These are phyloP conservation scores for Phalaenopsis equestris DNA, from an alignment of 106 monocot species.

Conservation along the genomic window DNA sequence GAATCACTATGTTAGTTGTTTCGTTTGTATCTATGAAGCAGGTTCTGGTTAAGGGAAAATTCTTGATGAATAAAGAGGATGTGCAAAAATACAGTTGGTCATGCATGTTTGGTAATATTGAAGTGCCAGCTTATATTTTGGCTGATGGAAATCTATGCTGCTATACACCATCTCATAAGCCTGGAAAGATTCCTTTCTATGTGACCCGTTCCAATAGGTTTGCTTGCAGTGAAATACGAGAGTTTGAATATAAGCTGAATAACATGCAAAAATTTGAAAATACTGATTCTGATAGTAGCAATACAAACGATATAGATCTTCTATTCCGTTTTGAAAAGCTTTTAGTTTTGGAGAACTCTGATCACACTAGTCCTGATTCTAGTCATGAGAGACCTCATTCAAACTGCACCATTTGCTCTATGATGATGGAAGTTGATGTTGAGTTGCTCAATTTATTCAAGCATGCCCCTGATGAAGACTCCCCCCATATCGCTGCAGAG, in stretches of 20 bases:
- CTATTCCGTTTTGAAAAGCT: slow-evolving; percentile 63
- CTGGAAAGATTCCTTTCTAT: slow-evolving; percentile 83
- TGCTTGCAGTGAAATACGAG: slow-evolving; percentile 88
- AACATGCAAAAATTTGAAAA: slow-evolving; percentile 5
- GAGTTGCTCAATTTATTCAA: slow-evolving; percentile 39
- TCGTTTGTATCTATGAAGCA: neutral
- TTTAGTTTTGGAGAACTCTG: slow-evolving; percentile 28
- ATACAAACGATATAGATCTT: slow-evolving; percentile 33
- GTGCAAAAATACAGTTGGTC: slow-evolving; percentile 65
- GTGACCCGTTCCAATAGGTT: slow-evolving; percentile 80
- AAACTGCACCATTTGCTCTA: slow-evolving; percentile 35
- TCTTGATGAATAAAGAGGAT: slow-evolving; percentile 54
- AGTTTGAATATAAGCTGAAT: slow-evolving; percentile 62
- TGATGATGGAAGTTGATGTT: slow-evolving; percentile 45
- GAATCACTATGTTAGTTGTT: neutral
- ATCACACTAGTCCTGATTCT: neutral
- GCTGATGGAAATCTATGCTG: slow-evolving; percentile 65
- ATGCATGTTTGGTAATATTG: slow-evolving; percentile 97
- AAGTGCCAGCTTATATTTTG: slow-evolving; percentile 79
- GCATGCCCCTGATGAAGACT: slow-evolving; percentile 13
- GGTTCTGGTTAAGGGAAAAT: slow-evolving; percentile 61
- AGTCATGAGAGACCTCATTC: no score
- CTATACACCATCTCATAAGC: slow-evolving; percentile 50
- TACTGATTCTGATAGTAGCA: slow-evolving; percentile 33
- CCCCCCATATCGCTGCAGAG: slow-evolving; percentile 17